These are phyloP conservation scores for Phytophthora capsici DNA, from an alignment of 352 stramenopile genomes.

Conservation along the genomic window DNA sequence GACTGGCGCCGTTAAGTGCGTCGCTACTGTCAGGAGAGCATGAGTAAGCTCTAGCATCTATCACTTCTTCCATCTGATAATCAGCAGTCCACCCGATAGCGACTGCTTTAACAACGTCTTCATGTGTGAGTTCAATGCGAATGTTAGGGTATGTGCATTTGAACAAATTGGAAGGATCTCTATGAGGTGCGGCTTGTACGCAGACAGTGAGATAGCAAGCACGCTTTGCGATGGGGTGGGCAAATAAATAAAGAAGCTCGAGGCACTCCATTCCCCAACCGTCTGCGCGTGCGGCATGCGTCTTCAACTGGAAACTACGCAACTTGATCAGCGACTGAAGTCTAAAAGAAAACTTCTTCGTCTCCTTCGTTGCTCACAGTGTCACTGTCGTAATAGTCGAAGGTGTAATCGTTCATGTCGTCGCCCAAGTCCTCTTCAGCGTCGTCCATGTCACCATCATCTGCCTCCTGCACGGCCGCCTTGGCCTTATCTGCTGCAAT, in stretches of 20 bases:
- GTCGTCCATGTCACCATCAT: slow-evolving; percentile 70
- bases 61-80: slow-evolving; percentile 34
- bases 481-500: slow-evolving; percentile 56
- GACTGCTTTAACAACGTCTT: slow-evolving; percentile 21
- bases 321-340: neutral
- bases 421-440: slow-evolving; percentile 73
- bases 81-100: slow-evolving; percentile 19
- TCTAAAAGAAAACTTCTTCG: slow-evolving; percentile 81
- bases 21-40: slow-evolving; percentile 63
- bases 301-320: slow-evolving; percentile 13
- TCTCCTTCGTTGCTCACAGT: slow-evolving; percentile 69
- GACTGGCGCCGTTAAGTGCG: slow-evolving; percentile 48
- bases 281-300: slow-evolving; percentile 26
- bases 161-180: slow-evolving; percentile 21
- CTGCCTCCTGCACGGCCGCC: slow-evolving; percentile 42
- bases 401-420: slow-evolving; percentile 85
- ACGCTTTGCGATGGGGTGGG: slow-evolving; percentile 33
- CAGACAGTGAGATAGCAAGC: slow-evolving; percentile 16
- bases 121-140: slow-evolving; percentile 11
- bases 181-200: slow-evolving; percentile 22
- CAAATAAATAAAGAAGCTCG: slow-evolving; percentile 41
- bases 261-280: slow-evolving; percentile 29
- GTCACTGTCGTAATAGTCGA: slow-evolving; percentile 84
- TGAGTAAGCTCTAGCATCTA: slow-evolving; percentile 41
- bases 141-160: slow-evolving; percentile 17